Base-by-base conservation (phyloP, 176 grass and related monocot genomes). In the Calamus simplicifolius region DNA sequence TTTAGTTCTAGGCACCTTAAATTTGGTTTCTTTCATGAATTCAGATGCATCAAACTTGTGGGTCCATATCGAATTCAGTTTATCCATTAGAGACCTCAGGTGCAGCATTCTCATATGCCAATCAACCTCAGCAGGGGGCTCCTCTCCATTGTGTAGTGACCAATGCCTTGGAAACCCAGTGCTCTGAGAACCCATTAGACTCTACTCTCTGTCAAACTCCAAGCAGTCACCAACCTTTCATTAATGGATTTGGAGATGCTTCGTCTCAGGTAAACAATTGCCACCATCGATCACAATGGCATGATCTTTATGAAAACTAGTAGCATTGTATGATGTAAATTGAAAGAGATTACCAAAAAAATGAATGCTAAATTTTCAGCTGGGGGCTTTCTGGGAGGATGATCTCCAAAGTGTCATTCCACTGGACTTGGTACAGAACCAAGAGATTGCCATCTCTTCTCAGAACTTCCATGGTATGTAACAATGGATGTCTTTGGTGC, bases 301-400 rank as follows among this genome's bases (percentile, higher is more conserved):
- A 3, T 64, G 28, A 43, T 55, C 18, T 17, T 61, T 17, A 53
- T 23, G 49, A 19, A 10, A 56, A 50, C n/a, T 29, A 30, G 35
- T 56, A 66, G 29, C 55, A 19, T 57, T 13, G 49, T 56, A 27
- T 16, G 43, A 62, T 71, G 15, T 29, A 49, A 51, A 66, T 27
- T n/a, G 19, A 5, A 5, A 13, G 26, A 58, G 50, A 27, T 63
- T 1, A 28, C 50, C 58, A 29, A 48, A 8, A 63, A 65, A 50
- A 50, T 6, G 19, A 19, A 43, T 63, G 12, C 56, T 35, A 26
- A 21, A 62, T 4, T 75, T 71, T 67, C 78, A 92, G 93, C 81
- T 87, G 59, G 89, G 83, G 51, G 77, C 77, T 57, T 83, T 81
- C 57, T 98, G 93, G 93, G 93, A 98, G 69, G 84, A 81, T 25